Conservation (phyloP, 2,329 filamentous ascomycete genomes). For the Colletotrichum endophyticum region DNA sequence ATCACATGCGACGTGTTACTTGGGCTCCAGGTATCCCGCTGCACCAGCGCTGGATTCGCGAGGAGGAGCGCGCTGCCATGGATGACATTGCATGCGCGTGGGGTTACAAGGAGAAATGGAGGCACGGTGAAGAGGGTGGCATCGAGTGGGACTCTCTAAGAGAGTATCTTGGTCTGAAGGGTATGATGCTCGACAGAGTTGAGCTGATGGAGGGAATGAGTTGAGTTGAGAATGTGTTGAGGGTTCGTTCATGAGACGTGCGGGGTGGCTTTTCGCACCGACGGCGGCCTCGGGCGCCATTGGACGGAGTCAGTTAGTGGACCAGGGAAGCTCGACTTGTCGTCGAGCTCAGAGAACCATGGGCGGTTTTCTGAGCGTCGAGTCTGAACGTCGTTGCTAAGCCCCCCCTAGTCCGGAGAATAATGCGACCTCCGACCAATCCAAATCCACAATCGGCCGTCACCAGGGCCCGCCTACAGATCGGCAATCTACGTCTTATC, state of each 20-base stretch:
- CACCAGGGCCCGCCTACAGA: conserved; percentile 7
- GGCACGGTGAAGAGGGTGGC: conserved; percentile 88
- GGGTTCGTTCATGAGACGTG: conserved; percentile 14
- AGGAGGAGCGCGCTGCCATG: conserved; percentile 87
- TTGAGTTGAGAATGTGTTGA: conserved; percentile 15
- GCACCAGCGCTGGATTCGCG: conserved; percentile 81
- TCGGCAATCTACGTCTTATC: conserved; percentile 24
- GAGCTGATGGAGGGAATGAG: conserved; percentile 92
- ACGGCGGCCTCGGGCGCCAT: not conserved
- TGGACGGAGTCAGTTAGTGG: not conserved
- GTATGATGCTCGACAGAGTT: conserved; percentile 89
- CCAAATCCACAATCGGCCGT: conserved; percentile 11
- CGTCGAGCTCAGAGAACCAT: conserved; percentile 9
- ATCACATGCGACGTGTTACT: conserved; percentile 93
- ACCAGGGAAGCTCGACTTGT: conserved; percentile 12
- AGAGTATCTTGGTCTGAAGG: conserved; percentile 81
- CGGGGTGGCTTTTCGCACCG: not conserved
- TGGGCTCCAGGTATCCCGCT: conserved; percentile 86
- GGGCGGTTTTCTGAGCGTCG: not conserved
- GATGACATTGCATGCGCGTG: conserved; percentile 88
- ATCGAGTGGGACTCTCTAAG: conserved; percentile 86
- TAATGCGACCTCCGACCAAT: conserved; percentile 18
- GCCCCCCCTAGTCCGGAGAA: conserved; percentile 22
- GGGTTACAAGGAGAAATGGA: conserved; percentile 84
- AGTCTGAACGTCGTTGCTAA: conserved; percentile 18